Percentiles rank a stretch among this genome's conserved stretches.
Conservation (phyloP, 2,329 filamentous ascomycete genomes). For the Paracoccidioides lutzii region DNA sequence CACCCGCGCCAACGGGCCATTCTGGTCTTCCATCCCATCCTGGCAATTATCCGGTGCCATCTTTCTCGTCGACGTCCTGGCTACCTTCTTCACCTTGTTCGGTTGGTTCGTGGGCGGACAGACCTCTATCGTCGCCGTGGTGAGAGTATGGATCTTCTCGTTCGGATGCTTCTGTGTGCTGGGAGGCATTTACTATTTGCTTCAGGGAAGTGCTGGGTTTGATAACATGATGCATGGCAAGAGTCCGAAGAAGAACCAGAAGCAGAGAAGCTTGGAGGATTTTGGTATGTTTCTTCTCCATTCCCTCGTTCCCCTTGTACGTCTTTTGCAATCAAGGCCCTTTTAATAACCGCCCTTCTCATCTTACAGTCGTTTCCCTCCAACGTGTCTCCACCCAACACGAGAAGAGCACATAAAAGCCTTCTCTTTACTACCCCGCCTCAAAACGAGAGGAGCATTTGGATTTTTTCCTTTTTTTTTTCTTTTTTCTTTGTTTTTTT, state of each 20-base stretch:
- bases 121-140: slow-evolving; percentile 69
- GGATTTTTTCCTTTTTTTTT: not conserved
- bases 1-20: slow-evolving; percentile 81
- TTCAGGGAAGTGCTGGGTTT: slow-evolving; percentile 69
- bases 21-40: slow-evolving; percentile 81
- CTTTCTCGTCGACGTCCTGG: slow-evolving; percentile 66
- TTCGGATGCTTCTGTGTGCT: slow-evolving; percentile 80
- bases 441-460: not conserved
- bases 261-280: slow-evolving; percentile 77
- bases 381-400: slow-evolving; percentile 86
- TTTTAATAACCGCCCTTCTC: slow-evolving; percentile 10
- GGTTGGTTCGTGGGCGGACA: slow-evolving; percentile 62
- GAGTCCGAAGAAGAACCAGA: slow-evolving; percentile 65
- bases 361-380: slow-evolving; percentile 60
- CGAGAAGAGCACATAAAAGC: slow-evolving; percentile 63
- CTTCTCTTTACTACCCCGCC: not conserved
- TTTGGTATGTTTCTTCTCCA: slow-evolving; percentile 53
- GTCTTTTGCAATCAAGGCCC: not conserved
- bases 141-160: slow-evolving; percentile 84
- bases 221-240: slow-evolving; percentile 92
- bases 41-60: slow-evolving; percentile 74
- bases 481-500: not conserved
- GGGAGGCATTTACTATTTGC: slow-evolving; percentile 65
- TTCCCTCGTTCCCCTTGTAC: not conserved
- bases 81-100: slow-evolving; percentile 74